These are phyloP conservation scores for Ceratocystiopsis minuta DNA, from an alignment of 2,329 filamentous ascomycete species.

Conservation along the genomic window DNA sequence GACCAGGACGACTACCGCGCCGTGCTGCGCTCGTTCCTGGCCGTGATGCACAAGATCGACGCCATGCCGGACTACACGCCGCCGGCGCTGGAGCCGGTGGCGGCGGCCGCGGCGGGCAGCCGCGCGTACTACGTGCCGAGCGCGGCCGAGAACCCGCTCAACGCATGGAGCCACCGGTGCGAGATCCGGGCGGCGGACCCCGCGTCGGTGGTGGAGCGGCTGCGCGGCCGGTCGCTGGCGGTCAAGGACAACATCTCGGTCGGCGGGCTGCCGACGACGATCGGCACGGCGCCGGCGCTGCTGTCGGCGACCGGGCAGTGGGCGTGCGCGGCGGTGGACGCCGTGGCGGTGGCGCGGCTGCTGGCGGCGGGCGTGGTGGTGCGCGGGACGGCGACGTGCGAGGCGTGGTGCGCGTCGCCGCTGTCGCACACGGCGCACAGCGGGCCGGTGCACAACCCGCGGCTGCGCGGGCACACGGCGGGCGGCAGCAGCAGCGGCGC, in stretches of 20 bases:
- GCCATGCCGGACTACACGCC: slow-evolving; percentile 13
- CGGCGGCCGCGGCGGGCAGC: background rate
- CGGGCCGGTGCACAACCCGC: slow-evolving; percentile 54
- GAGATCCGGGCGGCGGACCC: slow-evolving; percentile 5
- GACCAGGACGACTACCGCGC: slow-evolving; percentile 13
- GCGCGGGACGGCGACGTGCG: slow-evolving; percentile 59
- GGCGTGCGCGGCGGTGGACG: slow-evolving; percentile 47
- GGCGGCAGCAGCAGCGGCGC: slow-evolving; percentile 61
- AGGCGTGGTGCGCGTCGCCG: slow-evolving; percentile 39
- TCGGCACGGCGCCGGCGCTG: slow-evolving; percentile 22
- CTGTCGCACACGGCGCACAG: slow-evolving; percentile 47
- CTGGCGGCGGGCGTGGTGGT: slow-evolving; percentile 49
- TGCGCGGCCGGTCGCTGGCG: slow-evolving; percentile 55
- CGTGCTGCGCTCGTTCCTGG: slow-evolving; percentile 14
- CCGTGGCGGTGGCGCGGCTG: slow-evolving; percentile 14
- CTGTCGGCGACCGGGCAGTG: slow-evolving; percentile 26
- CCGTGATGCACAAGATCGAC: slow-evolving; percentile 12
- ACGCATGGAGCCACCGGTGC: slow-evolving; percentile 17
- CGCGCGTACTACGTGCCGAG: slow-evolving; percentile 11
- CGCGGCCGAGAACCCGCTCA: slow-evolving; percentile 13
- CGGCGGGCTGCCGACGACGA: slow-evolving; percentile 42
- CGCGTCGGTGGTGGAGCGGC: slow-evolving; percentile 20
- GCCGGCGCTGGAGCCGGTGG: slow-evolving; percentile 9
- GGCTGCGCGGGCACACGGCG: slow-evolving; percentile 53
- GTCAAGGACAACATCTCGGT: slow-evolving; percentile 64